Base-by-base conservation (phyloP, 1,284 basidiomycete species). In the Thelephora terrestris region DNA sequence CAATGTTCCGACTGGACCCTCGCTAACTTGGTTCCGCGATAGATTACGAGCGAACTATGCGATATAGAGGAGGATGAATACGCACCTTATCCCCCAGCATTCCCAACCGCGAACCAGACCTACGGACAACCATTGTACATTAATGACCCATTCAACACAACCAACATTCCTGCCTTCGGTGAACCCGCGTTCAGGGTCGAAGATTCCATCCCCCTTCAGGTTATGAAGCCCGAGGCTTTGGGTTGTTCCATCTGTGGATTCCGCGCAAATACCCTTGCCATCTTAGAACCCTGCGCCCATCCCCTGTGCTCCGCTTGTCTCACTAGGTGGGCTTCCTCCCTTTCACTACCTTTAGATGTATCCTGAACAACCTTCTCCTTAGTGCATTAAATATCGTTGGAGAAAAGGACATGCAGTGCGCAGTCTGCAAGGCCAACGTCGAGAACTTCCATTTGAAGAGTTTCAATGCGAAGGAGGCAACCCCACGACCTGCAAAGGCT, bases 361-460 rank as follows among this genome's bases (percentile, higher is more conserved):
- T 20, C 17, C 10, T 20, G 17, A 42, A 23, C 39, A 18, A 12
- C 29, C 7, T 32, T 12, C 21, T n/a, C n/a, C n/a, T 18, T 21
- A 42, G 84, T 47, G 82, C 85, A 4, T 68, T 90, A 47, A 89
- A 90, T 55, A 88, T 89, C 48, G 85, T 88, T 20, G 85, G 85
- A 7, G 86, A 89, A 62, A 89, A 88, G 61, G 81, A 84, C 53
- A 86, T 89, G 78, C 76, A 80, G 51, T 89, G 85, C 52, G 81
- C 83, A 12, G 80, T 85, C 40, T 89, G 85, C 64, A 79, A 79
- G 54, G 64, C 64, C 34, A 74, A 76, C 40, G 84, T 89, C 23
- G 70, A 70, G 29, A 78, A 84, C 60, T 89, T 89, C 61, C 75
- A 77, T 48, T 64, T 88, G 24, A 58, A 60, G 51, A 65, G 62